These are phyloP conservation scores for Arthrobotrys pseudoclavata DNA, from an alignment of 2,329 filamentous ascomycete species.

Conservation along the genomic window DNA sequence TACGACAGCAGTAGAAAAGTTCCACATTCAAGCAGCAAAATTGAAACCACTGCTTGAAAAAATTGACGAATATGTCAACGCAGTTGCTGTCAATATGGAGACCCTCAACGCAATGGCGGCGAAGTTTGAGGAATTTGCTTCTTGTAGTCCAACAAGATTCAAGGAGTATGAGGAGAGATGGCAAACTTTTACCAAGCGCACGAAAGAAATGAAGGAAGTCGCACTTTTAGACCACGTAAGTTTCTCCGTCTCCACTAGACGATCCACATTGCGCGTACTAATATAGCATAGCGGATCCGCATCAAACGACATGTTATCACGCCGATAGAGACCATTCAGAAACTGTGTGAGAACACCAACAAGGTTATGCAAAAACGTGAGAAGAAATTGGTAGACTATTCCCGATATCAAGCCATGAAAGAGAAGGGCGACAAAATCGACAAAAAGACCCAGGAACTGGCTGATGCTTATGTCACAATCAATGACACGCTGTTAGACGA, in stretches of 20 bases:
- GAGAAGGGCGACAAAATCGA: slow-evolving; percentile 88
- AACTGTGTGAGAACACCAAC: slow-evolving; percentile 84
- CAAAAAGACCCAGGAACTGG: slow-evolving; percentile 83
- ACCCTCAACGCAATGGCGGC: slow-evolving; percentile 84
- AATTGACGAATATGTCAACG: slow-evolving; percentile 91
- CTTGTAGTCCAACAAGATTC: slow-evolving; percentile 76
- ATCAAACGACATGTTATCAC: slow-evolving; percentile 87
- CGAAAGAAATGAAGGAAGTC: slow-evolving; percentile 85
- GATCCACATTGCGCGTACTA: slow-evolving; percentile 60
- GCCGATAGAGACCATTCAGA: slow-evolving; percentile 82
- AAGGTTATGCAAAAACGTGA: slow-evolving; percentile 93
- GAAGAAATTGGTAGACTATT: slow-evolving; percentile 91
- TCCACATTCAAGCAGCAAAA: slow-evolving; percentile 91
- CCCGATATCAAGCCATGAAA: slow-evolving; percentile 78
- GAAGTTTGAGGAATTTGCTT: slow-evolving; percentile 86
- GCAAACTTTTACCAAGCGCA: slow-evolving; percentile 88
- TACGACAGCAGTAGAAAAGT: slow-evolving; percentile 83
- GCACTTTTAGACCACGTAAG: slow-evolving; percentile 87
- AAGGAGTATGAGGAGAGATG: slow-evolving; percentile 94
- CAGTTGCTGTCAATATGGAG: slow-evolving; percentile 82
- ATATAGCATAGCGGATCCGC: slow-evolving; percentile 65
- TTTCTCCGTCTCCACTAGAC: neutral
- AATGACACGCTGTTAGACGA: slow-evolving; percentile 96
- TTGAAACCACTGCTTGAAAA: slow-evolving; percentile 93
- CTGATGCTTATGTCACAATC: slow-evolving; percentile 89